Conservation (phyloP, 495 filamentous ascomycete genomes). For the Chaetomidium leptoderma region DNA sequence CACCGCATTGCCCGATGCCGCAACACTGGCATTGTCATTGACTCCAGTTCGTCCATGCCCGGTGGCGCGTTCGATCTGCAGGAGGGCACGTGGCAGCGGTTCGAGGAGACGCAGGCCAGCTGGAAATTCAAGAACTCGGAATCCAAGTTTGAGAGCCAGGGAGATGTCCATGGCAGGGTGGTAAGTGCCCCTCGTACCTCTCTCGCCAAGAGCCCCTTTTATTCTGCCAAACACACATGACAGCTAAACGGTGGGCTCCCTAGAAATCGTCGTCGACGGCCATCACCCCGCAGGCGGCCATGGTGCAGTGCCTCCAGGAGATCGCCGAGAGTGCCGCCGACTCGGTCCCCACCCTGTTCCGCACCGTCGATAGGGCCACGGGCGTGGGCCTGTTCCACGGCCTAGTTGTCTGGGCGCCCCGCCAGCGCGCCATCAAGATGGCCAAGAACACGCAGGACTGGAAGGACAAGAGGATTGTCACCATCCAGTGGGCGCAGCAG, state of each 20-base stretch:
- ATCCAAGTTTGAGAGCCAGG: background rate
- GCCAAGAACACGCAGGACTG: background rate
- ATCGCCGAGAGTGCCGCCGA: background rate
- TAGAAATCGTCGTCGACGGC: background rate
- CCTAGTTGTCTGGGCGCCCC: background rate
- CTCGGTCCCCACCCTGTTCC: background rate
- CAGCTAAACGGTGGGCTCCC: too few relatives aligned
- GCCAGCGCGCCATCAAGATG: background rate
- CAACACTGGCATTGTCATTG: background rate
- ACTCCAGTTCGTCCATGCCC: background rate
- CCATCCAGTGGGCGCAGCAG: background rate
- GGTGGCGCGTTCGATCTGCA: background rate
- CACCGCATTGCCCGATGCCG: background rate
- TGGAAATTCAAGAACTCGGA: constrained; percentile 2
- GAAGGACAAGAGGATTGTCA: background rate
- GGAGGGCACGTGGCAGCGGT: background rate
- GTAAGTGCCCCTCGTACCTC: background rate
- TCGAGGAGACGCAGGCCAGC: background rate
- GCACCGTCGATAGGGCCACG: background rate
- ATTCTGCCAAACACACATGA: too few relatives aligned
- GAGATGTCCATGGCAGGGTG: background rate
- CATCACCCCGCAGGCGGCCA: background rate
- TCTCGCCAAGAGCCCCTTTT: background rate
- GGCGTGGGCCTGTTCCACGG: background rate
- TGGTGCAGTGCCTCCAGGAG: background rate